Evolutionary conservation across 768 basidiomycete genomes (phyloP).

Genomic region (Mycena vitilis): DNA sequence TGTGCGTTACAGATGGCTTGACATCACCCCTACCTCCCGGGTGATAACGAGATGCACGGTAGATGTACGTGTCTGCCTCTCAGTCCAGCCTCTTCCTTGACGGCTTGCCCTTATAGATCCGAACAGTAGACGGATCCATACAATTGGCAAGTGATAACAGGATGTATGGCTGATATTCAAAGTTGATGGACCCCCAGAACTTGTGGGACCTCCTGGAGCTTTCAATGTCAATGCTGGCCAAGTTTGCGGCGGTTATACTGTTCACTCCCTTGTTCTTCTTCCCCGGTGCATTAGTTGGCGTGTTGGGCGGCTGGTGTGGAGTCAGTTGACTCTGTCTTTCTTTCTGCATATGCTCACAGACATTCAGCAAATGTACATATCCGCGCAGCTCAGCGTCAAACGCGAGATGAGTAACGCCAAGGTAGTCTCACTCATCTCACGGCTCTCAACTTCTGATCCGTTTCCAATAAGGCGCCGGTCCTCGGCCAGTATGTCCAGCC

Average conservation of each 20-base stretch:
- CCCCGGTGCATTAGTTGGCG: conserved; percentile 44
- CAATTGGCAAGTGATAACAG: conserved; percentile 53
- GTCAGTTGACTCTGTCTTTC: conserved; percentile 1
- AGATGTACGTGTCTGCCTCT: conserved; percentile 39
- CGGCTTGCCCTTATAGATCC: conserved; percentile 43
- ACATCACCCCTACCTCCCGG: conserved; percentile 42
- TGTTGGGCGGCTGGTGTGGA: conserved; percentile 47
- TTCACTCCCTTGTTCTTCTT: conserved; percentile 46
- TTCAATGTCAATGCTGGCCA: conserved; percentile 40
- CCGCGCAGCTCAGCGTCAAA: conserved; percentile 43
- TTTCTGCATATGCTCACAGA: conserved; percentile 3
- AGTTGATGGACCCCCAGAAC: conserved; percentile 45
- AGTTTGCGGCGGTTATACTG: conserved; percentile 46
- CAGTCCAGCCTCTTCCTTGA: no score
- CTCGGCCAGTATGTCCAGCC: conserved; percentile 46
- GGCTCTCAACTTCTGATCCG: background rate
- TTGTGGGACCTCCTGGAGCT: conserved; percentile 35
- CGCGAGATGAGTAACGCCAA: conserved; percentile 41
- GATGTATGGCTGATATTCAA: conserved; percentile 40
- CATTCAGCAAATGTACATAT: conserved; percentile 39
- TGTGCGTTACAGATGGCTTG: conserved; percentile 43
- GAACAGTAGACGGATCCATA: conserved; percentile 41
- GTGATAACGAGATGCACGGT: conserved; percentile 62
- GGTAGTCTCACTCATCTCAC: conserved; percentile 30
- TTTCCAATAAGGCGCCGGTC: conserved; percentile 36